phyloP scores from a whole-genome alignment of 495 filamentous ascomycete species.

The Xylaria castorea region DNA sequence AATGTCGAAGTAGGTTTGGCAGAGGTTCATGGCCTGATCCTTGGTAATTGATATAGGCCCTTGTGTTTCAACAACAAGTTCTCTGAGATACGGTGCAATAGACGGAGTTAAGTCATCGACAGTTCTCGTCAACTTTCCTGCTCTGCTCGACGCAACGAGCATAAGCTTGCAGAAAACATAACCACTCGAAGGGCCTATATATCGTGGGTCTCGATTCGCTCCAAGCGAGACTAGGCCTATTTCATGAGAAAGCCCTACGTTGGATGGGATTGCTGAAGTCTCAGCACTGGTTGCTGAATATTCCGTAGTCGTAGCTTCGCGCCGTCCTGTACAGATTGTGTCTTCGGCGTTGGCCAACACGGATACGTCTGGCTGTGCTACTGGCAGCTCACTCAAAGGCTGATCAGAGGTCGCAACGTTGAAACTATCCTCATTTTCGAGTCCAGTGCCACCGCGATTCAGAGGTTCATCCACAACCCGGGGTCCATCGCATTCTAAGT shows the following conservation, averaged over 20 bases:
- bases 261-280: constrained; percentile 46
- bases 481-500: constrained; percentile 38
- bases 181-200: constrained; percentile 33
- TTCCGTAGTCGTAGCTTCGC: neutral
- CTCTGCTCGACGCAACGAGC: constrained; percentile 46
- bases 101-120: constrained; percentile 17
- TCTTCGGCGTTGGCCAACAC: neutral
- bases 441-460: neutral
- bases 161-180: constrained; percentile 52
- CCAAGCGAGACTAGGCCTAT: constrained; percentile 30
- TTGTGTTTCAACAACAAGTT: constrained; percentile 47
- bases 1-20: constrained; percentile 50
- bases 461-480: constrained; percentile 14
- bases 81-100: constrained; percentile 19
- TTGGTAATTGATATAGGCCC: constrained; percentile 44
- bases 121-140: constrained; percentile 33
- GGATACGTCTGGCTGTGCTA: neutral
- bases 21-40: constrained; percentile 47
- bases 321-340: neutral
- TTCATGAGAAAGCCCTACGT: constrained; percentile 46
- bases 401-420: constrained; percentile 1
- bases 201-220: constrained; percentile 28
- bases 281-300: neutral
- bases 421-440: constrained; percentile 7
- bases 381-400: neutral